phyloP scores from a whole-genome alignment of 2,329 filamentous ascomycete genomes.

The Colletotrichum sidae region DNA sequence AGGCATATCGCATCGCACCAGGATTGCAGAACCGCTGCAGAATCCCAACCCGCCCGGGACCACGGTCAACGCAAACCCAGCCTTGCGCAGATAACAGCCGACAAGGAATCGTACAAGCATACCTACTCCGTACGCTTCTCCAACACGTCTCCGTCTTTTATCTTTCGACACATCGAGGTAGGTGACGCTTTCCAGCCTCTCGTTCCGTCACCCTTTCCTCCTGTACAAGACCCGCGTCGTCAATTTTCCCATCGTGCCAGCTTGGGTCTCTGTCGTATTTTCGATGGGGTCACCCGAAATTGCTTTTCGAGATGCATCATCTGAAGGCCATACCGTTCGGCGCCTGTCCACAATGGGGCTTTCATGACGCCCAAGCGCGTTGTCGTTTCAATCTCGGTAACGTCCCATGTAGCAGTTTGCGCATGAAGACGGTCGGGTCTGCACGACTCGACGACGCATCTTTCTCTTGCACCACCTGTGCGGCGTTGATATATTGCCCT shows the following conservation, averaged over 20 bases:
- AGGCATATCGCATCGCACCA: background rate
- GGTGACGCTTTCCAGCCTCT: conserved; percentile 23
- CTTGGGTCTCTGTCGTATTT: conserved; percentile 25
- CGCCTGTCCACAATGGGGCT: conserved; percentile 30
- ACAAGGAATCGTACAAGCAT: conserved; percentile 3
- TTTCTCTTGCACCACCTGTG: conserved; percentile 6
- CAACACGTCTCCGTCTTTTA: conserved; percentile 5
- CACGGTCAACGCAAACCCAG: conserved; percentile 11
- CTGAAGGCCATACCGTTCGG: conserved; percentile 34
- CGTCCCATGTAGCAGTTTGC: conserved; percentile 38
- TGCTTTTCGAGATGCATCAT: conserved; percentile 37
- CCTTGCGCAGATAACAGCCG: conserved; percentile 9
- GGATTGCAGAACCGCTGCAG: conserved; percentile 26
- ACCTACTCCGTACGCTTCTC: conserved; percentile 10
- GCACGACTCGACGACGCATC: conserved; percentile 34
- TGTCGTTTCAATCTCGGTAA: conserved; percentile 37
- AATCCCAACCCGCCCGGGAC: conserved; percentile 20
- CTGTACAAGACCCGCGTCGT: background rate
- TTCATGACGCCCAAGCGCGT: conserved; percentile 33
- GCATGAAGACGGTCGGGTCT: conserved; percentile 30
- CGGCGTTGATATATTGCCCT: no score
- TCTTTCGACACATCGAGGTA: conserved; percentile 7
- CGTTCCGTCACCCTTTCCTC: conserved; percentile 13
- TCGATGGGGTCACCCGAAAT: conserved; percentile 29
- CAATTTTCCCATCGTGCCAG: background rate